Conservation (phyloP, 345 rosid genomes). For the Citrus mangshanensis region DNA sequence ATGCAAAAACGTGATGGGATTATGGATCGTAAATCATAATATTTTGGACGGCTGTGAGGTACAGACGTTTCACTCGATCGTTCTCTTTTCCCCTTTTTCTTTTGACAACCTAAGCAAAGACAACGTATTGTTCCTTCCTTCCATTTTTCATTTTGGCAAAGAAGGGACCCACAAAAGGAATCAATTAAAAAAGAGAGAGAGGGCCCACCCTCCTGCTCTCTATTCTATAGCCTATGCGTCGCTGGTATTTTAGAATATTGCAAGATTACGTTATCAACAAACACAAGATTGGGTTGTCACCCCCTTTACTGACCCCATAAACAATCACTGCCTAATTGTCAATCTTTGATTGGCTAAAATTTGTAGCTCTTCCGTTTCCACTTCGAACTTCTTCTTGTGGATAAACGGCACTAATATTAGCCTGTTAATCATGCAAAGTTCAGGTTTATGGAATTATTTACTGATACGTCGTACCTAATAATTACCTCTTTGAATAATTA, state of each 20-base stretch:
- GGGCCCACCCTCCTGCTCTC: too few relatives aligned
- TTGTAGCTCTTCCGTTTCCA: too few relatives aligned
- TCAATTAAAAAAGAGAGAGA: background rate
- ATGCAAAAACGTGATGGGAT: background rate
- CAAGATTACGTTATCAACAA: background rate
- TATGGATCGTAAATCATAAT: background rate
- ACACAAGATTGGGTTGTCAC: background rate
- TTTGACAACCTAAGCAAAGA: background rate
- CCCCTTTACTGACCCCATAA: background rate
- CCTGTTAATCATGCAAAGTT: too few relatives aligned
- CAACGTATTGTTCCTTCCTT: background rate
- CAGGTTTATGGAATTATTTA: too few relatives aligned
- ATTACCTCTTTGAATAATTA: too few relatives aligned
- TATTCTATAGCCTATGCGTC: too few relatives aligned
- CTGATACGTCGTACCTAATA: too few relatives aligned
- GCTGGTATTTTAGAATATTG: background rate
- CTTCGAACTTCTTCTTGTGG: too few relatives aligned
- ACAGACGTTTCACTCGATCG: background rate
- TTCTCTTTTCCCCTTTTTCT: background rate
- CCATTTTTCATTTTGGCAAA: background rate
- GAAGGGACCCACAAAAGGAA: slow-evolving; percentile 15
- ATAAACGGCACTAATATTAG: too few relatives aligned
- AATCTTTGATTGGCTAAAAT: too few relatives aligned
- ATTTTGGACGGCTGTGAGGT: slow-evolving; percentile 10
- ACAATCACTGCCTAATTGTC: background rate